phyloP scores from a whole-genome alignment of 2,329 filamentous ascomycete species.

The Calonectria pseudoreteaudii region DNA sequence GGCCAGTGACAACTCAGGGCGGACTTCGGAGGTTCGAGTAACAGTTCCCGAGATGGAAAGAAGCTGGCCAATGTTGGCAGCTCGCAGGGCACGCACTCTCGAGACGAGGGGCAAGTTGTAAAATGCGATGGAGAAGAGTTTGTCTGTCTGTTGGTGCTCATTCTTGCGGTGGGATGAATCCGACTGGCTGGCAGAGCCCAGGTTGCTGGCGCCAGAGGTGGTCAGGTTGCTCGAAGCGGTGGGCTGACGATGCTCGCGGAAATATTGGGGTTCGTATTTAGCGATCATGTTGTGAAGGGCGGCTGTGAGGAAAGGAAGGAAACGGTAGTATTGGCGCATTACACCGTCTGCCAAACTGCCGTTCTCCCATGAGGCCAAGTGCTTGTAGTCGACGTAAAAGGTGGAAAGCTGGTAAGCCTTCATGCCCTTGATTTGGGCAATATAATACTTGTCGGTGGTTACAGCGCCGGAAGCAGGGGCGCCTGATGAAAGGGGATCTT shows the following conservation, averaged over 20 bases:
- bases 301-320: constrained; percentile 89
- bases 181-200: constrained; percentile 71
- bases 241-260: constrained; percentile 89
- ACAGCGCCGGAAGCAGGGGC: constrained; percentile 76
- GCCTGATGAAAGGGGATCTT: constrained; percentile 74
- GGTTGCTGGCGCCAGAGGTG: constrained; percentile 73
- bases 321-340: constrained; percentile 92
- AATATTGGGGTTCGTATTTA: constrained; percentile 95
- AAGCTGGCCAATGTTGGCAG: constrained; percentile 90
- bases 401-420: constrained; percentile 81
- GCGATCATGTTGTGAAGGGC: constrained; percentile 93
- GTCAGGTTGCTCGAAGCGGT: constrained; percentile 79
- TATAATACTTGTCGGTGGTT: constrained; percentile 85
- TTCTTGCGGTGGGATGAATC: constrained; percentile 81
- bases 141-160: constrained; percentile 97
- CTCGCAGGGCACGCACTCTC: constrained; percentile 85
- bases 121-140: constrained; percentile 92
- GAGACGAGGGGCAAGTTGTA: constrained; percentile 93
- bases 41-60: constrained; percentile 97
- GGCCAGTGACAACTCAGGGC: constrained; percentile 90
- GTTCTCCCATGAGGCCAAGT: constrained; percentile 81
- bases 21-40: constrained; percentile 95
- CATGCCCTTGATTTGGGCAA: constrained; percentile 85
- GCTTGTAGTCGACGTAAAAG: constrained; percentile 88
- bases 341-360: constrained; percentile 88